Base-by-base conservation (phyloP, 306 rosid genomes). In the Alnus rubra region DNA sequence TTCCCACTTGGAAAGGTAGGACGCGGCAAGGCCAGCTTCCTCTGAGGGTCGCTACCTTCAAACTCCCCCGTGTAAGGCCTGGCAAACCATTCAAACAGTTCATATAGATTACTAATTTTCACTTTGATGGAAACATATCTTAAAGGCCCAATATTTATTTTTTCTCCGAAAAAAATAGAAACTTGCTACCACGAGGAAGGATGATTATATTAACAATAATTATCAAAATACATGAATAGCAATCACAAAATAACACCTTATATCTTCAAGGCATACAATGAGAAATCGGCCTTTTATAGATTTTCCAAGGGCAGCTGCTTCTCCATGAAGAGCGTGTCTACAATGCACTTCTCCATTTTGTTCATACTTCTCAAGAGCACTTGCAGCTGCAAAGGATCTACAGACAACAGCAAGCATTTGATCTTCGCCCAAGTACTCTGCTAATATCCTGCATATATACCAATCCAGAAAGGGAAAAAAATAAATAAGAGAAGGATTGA, bases 391-490 rank as follows among this genome's bases (percentile, higher is more conserved):
- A 62, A 84, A 83, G 69, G 88, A 83, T 86, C 76, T 86, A 82
- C 84, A 74, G 59, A 91, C 82, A 45, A 91, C 79, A 49, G 87
- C 93, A 60, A 88, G 86, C 92, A 89, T 89, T 75, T 79, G 79
- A 52, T 84, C 93, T 76, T 81, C 83, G 9, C 96, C 96, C 50
- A 91, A 82, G 85, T 83, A 89, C 82, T 91, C 96, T n/a, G 96
- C 83, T 64, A 89, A 73, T 18, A 88, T 65, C 84, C 96, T 89
- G 88, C 45, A 82, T 7, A 7, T 30, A 73, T 69, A 71, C 65
- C 31, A 73, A 50, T 9, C 37, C 28, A 74, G 48, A 76, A 62
- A 48, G 15, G 10, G 39, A 74, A 47, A 76, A 80, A 74, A 71
- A 33, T 50, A 52, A 79, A 39, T 14, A 45, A 55, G 0, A 42